Conservation (phyloP, 176 grass and related monocot species). For the Paspalum notatum region DNA sequence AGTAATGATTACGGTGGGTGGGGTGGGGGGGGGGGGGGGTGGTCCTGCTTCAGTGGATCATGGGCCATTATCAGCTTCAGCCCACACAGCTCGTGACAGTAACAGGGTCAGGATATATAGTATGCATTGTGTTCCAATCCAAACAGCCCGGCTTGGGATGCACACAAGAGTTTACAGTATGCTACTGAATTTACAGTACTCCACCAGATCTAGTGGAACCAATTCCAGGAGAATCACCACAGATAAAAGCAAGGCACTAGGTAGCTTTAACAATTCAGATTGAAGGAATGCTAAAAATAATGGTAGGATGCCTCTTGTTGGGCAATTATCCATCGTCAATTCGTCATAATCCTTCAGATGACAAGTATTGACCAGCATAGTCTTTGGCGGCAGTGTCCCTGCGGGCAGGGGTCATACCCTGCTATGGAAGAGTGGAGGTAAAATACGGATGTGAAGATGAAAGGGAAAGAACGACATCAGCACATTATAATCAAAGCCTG, state of each 20-base stretch:
- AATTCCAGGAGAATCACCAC: not conserved
- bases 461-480: too few species aligned
- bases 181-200: not conserved
- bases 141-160: not conserved
- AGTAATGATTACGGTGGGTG: not conserved
- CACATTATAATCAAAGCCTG: too few species aligned
- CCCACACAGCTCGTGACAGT: not conserved
- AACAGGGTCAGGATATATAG: not conserved
- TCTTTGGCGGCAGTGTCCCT: too few species aligned
- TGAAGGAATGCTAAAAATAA: not conserved
- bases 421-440: too few species aligned
- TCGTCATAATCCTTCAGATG: not conserved
- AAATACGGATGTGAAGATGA: too few species aligned
- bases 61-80: constrained; percentile 31
- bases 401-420: not conserved
- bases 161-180: not conserved
- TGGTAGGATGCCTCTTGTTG: not conserved
- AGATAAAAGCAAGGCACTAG: not conserved
- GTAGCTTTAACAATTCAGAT: not conserved
- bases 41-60: constrained; percentile 21
- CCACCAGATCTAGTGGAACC: not conserved
- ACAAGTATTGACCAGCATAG: not conserved
- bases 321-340: not conserved
- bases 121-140: not conserved
- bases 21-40: too few species aligned